Evolutionary conservation across 805 yeast genomes (phyloP).

Genomic region (Alloascoidea africana): DNA sequence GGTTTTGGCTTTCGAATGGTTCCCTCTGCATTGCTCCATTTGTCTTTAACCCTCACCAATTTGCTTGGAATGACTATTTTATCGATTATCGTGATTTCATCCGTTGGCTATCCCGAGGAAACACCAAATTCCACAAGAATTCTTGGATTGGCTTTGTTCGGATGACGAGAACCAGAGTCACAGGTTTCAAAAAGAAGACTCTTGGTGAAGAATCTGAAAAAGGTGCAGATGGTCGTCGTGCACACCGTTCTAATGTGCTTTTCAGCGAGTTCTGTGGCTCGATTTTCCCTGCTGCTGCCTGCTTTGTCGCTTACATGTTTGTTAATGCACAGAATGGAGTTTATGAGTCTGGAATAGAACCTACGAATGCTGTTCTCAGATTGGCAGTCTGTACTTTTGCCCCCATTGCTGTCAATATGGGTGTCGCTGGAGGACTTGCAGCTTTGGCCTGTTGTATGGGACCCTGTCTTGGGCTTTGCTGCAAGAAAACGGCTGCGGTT

Average conservation of each 20-base stretch:
- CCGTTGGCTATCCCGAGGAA: slow-evolving; percentile 62
- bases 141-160: slow-evolving; percentile 63
- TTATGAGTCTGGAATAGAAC: slow-evolving; percentile 16
- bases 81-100: slow-evolving; percentile 78
- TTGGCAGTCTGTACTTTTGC: slow-evolving; percentile 22
- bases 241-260: slow-evolving; percentile 53
- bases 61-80: slow-evolving; percentile 77
- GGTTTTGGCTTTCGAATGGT: slow-evolving; percentile 88
- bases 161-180: slow-evolving; percentile 56
- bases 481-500: slow-evolving; percentile 35
- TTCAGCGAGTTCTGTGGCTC: slow-evolving; percentile 58
- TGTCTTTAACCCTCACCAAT: slow-evolving; percentile 88
- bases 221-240: slow-evolving; percentile 42
- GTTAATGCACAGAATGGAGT: slow-evolving; percentile 67
- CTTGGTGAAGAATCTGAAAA: slow-evolving; percentile 40
- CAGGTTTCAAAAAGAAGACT: slow-evolving; percentile 62
- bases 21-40: slow-evolving; percentile 80
- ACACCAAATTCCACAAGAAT: slow-evolving; percentile 31
- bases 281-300: slow-evolving; percentile 37
- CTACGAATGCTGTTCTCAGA: slow-evolving; percentile 37
- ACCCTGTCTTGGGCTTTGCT: slow-evolving; percentile 85
- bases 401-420: slow-evolving; percentile 12
- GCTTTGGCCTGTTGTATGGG: slow-evolving; percentile 88
- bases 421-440: slow-evolving; percentile 20
- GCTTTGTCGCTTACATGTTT: slow-evolving; percentile 47